Evolutionary conservation across 805 yeast species (phyloP).

Genomic region (Candida ortonii): DNA sequence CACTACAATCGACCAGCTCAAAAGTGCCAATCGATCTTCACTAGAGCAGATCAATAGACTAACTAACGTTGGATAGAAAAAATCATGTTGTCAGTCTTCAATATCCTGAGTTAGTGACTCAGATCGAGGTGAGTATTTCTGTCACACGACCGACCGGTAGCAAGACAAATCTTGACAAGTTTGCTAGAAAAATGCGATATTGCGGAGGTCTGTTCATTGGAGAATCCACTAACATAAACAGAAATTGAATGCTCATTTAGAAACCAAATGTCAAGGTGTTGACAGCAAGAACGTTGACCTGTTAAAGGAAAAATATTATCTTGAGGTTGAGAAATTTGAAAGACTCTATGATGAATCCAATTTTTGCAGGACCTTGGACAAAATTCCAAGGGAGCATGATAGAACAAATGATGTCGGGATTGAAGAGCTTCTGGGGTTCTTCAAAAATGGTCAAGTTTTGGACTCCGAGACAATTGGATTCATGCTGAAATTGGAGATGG

Average conservation of each 20-base stretch:
- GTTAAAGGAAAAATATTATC: slow-evolving; percentile 3
- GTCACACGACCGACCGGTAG: too few species aligned
- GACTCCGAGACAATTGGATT: slow-evolving; percentile 15
- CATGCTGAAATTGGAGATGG: slow-evolving; percentile 16
- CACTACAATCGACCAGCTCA: too few species aligned
- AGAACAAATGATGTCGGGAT: slow-evolving; percentile 11
- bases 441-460: background rate
- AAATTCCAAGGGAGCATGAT: slow-evolving; percentile 14
- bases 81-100: slow-evolving; percentile 13
- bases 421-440: slow-evolving; percentile 8
- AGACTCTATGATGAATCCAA: slow-evolving; percentile 10
- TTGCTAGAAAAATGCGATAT: too few species aligned
- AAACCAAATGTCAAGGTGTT: slow-evolving; percentile 4
- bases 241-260: slow-evolving; percentile 10
- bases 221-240: slow-evolving; percentile 3
- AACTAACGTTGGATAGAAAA: too few species aligned
- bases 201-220: too few species aligned
- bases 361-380: slow-evolving; percentile 9
- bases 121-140: slow-evolving; percentile 12
- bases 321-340: slow-evolving; percentile 8
- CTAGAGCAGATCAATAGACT: background rate
- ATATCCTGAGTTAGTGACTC: slow-evolving; percentile 11
- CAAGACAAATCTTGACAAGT: too few species aligned
- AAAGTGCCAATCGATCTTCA: background rate
- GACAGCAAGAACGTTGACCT: slow-evolving; percentile 3